Base-by-base conservation (phyloP, 441 rosid genomes). In the Adansonia rubrostipa region DNA sequence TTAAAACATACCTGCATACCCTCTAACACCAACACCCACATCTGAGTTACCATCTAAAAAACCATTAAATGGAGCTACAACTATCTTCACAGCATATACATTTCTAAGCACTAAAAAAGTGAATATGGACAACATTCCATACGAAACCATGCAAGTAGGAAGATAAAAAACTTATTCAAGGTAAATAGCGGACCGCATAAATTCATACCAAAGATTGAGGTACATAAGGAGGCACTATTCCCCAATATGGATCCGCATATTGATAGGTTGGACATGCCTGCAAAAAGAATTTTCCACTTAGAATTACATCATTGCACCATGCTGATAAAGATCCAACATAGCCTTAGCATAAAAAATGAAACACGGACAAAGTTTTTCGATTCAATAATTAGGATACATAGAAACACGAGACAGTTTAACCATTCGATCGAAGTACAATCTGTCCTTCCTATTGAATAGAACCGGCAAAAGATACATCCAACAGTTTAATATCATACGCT, bases 121-220 rank as follows among this genome's bases (percentile, higher is more conserved):
- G 10, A 63, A 62, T 13, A 45, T 61, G 50, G 6, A n/a, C 33
- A 44, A 17, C 15, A 17, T 0, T 15, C 15, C 24, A 45, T 61
- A 24, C 19, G 20, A 24, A 22, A 75, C 1, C 57, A 61, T 62
- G n/a, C 40, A 63, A 75, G 11, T 19, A 24, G 24, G 63, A 64
- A 17, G 11, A 11, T 51, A 14, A 64, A 64, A 64, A 64, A 0
- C 4, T 36, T 17, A 45, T 10, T 57, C 3, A 57, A 57, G 28
- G 24, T 54, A 51, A 17, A 36, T 51, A 71, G 17, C 6, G 15
- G 50, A 73, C 63, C 53, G 10, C 61, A 57, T 13, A 24, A 54
- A 54, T 20, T 33, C 83, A 74, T 83, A 86, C 86, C 82, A 65
- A 66, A 62, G 84, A 57, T 77, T 85, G 83, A 78, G 89, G 77